Base-by-base conservation (phyloP, 805 yeast species). In the Candida michaelii region DNA sequence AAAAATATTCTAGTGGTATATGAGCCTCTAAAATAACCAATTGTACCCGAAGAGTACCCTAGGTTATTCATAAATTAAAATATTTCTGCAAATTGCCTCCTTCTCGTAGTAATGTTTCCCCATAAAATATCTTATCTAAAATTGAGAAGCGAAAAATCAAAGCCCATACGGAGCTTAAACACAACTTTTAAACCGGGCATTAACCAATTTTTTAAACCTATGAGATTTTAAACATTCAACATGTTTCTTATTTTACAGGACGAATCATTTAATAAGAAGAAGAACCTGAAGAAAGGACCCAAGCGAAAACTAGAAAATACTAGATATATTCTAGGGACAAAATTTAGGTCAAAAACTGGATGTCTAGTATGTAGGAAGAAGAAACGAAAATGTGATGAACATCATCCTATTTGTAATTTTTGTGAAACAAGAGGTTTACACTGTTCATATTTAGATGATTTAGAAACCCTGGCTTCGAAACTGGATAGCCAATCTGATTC, bases 351-450 rank as follows among this genome's bases (percentile, higher is more conserved):
- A 2, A 42, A 36, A 34, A 36, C 42, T 13, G 58, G 58, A 3
- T 54, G 58, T 30, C 18, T 48, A 10, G 45, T 43, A n/a, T 54
- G 58, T 32, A 43, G 53, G 30, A 40, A 48, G 38, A 37, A 51
- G 38, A 46, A 50, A 31, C 47, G 54, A 38, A 53, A 53, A 29
- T 58, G 63, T 39, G 61, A 58, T 34, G 61, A 58, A 46, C 25
- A 17, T 3, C 53, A 49, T 32, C 63, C 63, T 2, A 21, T 30
- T 6, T 58, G 63, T 39, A 40, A 49, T 6, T 45, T 43, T 13
- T 58, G 63, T 36, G 30, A 24, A 7, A 19, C 41, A 5, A 39
- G 56, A 33, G 43, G 45, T 7, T 24, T 47, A 4, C 45, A 45
- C 16, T 58, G 60, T 35, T 40, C 47, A 3, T 56, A 47, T 27